Evolutionary conservation across 495 filamentous ascomycete genomes (phyloP).

Genomic region (Aspergillus conjunctus): DNA sequence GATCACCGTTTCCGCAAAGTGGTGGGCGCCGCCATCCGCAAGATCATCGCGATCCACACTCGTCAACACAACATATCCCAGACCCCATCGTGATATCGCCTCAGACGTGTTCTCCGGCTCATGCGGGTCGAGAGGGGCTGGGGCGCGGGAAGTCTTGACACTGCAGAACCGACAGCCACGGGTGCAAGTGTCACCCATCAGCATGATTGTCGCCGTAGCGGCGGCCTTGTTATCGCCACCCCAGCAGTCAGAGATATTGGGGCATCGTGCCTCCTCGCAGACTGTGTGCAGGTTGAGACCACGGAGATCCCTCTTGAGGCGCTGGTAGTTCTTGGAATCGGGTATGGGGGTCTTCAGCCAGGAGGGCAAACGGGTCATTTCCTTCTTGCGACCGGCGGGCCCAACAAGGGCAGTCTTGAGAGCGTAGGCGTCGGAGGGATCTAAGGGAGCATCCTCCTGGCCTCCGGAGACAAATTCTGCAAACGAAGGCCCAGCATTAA

Average conservation of each 20-base stretch:
- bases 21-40: constrained; percentile 79
- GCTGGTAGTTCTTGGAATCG: constrained; percentile 80
- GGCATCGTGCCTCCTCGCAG: constrained; percentile 95
- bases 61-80: constrained; percentile 95
- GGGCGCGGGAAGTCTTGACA: constrained; percentile 82
- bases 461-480: constrained; percentile 71
- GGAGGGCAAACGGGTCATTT: constrained; percentile 85
- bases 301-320: constrained; percentile 88
- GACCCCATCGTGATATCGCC: constrained; percentile 86
- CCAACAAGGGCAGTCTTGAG: constrained; percentile 80
- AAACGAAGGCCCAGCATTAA: constrained; percentile 82
- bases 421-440: constrained; percentile 57
- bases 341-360: constrained; percentile 98
- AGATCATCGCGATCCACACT: constrained; percentile 93
- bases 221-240: constrained; percentile 83
- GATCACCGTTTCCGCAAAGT: constrained; percentile 93
- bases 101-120: constrained; percentile 97
- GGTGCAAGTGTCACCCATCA: constrained; percentile 98
- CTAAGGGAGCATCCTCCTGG: constrained; percentile 58
- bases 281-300: constrained; percentile 92
- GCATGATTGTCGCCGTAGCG: constrained; percentile 97
- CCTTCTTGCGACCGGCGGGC: constrained; percentile 73
- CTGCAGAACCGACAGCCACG: constrained; percentile 95
- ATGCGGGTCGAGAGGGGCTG: constrained; percentile 86
- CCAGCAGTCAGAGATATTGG: constrained; percentile 98